A percentile compares a stretch with the other conserved stretches of the same genome.
Evolutionary conservation across 73 alveolate species (phyloP).

Genomic region (Paramecium sexaurelia): DNA sequence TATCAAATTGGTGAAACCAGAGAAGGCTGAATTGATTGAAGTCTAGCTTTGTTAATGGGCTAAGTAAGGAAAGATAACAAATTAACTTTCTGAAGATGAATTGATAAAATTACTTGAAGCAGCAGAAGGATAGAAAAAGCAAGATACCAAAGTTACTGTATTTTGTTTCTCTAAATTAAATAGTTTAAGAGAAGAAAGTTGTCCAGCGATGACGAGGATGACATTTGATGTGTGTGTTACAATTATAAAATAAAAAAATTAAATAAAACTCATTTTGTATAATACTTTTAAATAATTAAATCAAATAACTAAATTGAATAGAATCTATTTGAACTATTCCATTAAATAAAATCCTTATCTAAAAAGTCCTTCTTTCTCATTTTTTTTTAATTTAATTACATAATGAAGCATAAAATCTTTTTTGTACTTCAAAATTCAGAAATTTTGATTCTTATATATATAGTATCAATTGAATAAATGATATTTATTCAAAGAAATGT

Average conservation of each 20-base stretch:
- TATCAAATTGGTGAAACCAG: slow-evolving; percentile 24
- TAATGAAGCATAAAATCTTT: background rate
- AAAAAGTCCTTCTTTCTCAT: slow-evolving; percentile 25
- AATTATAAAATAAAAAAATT: background rate
- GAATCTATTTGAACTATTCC: background rate
- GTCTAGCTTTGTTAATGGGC: slow-evolving; percentile 15
- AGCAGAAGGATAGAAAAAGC: slow-evolving; percentile 11
- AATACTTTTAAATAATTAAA: slow-evolving; percentile 27
- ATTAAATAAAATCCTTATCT: background rate
- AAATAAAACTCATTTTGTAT: slow-evolving; percentile 11
- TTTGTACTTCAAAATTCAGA: background rate
- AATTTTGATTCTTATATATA: slow-evolving; percentile 16
- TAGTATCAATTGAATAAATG: slow-evolving; percentile 39
- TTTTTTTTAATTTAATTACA: background rate
- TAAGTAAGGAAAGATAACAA: slow-evolving; percentile 11
- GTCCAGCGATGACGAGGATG: slow-evolving; percentile 41
- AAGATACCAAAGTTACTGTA: slow-evolving; percentile 37
- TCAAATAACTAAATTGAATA: slow-evolving; percentile 8
- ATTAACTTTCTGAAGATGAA: background rate
- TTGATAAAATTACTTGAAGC: slow-evolving; percentile 18
- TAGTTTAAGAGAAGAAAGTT: slow-evolving; percentile 36
- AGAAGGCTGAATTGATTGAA: slow-evolving; percentile 20
- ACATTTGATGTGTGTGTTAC: background rate
- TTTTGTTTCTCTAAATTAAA: background rate
- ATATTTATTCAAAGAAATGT: background rate